Evolutionary conservation across 2,329 filamentous ascomycete species (phyloP).

Genomic region (Xylariaceae sp.): DNA sequence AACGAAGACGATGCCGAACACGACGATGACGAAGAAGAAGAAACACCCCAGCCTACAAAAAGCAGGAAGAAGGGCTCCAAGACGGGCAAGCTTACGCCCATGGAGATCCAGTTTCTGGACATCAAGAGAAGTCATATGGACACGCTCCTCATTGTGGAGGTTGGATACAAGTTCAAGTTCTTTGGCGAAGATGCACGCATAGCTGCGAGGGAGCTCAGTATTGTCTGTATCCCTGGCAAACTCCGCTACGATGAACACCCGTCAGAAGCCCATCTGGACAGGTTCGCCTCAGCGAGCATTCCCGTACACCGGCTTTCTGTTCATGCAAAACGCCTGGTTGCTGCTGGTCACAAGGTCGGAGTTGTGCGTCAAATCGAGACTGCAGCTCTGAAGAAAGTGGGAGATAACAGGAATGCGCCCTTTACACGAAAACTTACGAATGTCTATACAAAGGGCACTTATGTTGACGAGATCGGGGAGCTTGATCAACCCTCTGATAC

Average conservation of each 20-base stretch:
- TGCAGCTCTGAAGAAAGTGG: constrained; percentile 88
- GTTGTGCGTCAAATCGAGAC: constrained; percentile 94
- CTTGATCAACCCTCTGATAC: constrained; percentile 51
- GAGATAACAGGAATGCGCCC: constrained; percentile 87
- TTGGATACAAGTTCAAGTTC: constrained; percentile 97
- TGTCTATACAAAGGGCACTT: constrained; percentile 96
- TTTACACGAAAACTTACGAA: constrained; percentile 93
- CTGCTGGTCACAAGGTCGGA: constrained; percentile 91
- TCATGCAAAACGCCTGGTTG: constrained; percentile 87
- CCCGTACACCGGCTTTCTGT: constrained; percentile 87
- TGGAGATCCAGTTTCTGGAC: constrained; percentile 89
- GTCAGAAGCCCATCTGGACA: constrained; percentile 85
- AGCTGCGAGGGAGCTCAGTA: constrained; percentile 84
- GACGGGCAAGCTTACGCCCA: constrained; percentile 77
- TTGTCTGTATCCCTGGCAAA: constrained; percentile 95
- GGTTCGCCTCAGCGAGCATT: constrained; percentile 93
- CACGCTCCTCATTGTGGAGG: constrained; percentile 84
- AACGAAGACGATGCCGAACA: constrained; percentile 44
- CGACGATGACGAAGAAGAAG: constrained; percentile 52
- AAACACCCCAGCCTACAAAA: constrained; percentile 42
- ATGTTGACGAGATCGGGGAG: constrained; percentile 87
- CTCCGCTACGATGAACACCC: constrained; percentile 89
- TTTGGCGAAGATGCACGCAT: constrained; percentile 90
- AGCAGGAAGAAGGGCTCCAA: constrained; percentile 65
- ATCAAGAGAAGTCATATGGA: constrained; percentile 91